Conservation (phyloP, 2,329 filamentous ascomycete genomes). For the Diaporthe capsici region DNA sequence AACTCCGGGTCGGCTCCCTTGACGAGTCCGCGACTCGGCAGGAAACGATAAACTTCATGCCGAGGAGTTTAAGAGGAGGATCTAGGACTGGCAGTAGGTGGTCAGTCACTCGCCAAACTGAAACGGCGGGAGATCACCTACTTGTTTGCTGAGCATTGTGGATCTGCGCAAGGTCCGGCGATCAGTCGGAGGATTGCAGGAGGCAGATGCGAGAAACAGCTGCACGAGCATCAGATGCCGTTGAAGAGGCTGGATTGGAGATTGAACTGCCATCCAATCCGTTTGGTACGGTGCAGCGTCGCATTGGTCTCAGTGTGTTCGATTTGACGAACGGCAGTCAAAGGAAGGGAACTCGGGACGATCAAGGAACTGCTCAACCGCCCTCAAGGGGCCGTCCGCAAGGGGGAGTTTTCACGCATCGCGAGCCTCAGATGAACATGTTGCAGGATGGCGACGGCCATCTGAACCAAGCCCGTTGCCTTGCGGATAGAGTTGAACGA, state of each 20-base stretch:
- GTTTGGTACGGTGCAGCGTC: not conserved
- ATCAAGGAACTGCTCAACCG: not conserved
- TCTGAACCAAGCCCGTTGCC: slow-evolving; percentile 3
- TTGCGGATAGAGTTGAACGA: not conserved
- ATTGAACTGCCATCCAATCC: slow-evolving; percentile 7
- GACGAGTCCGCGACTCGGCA: slow-evolving; percentile 11
- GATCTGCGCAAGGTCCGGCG: slow-evolving; percentile 14
- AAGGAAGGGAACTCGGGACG: not conserved
- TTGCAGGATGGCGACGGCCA: not conserved
- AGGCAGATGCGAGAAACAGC: slow-evolving; percentile 12
- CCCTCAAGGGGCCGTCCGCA: not conserved
- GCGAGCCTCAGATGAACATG: slow-evolving; percentile 31
- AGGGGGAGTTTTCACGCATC: not conserved
- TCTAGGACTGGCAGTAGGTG: slow-evolving; percentile 7
- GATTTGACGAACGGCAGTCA: slow-evolving; percentile 33
- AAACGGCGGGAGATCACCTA: slow-evolving; percentile 1
- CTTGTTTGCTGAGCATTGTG: not conserved
- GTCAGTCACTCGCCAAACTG: not conserved
- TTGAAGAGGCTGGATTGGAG: slow-evolving; percentile 6
- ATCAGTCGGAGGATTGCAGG: slow-evolving; percentile 17
- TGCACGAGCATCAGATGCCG: not conserved
- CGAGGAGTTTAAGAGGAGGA: not conserved
- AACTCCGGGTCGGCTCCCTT: slow-evolving; percentile 15
- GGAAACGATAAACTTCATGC: slow-evolving; percentile 18
- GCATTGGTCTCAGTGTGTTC: slow-evolving; percentile 1